Conservation (phyloP, 2,329 filamentous ascomycete genomes). For the Cercospora sp. region DNA sequence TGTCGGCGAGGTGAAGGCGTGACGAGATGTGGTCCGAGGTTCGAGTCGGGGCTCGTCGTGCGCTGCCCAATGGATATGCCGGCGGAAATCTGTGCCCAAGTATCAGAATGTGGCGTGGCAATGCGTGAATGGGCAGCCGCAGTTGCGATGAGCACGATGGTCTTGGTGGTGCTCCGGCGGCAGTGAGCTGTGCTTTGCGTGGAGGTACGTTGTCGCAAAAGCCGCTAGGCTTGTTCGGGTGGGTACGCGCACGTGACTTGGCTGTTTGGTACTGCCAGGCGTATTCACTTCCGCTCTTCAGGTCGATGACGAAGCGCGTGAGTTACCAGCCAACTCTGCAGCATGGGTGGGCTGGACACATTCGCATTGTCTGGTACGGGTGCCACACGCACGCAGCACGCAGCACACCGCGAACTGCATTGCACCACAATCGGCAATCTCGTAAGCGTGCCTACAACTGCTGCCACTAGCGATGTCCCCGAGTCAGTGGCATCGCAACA, state of each 20-base stretch:
- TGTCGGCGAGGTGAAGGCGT: conserved; percentile 4
- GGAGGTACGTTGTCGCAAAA: conserved; percentile 1
- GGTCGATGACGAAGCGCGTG: background rate
- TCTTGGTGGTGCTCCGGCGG: background rate
- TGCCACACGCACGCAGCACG: background rate
- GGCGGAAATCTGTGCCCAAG: conserved; percentile 6
- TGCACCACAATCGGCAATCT: background rate
- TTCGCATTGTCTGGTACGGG: conserved; percentile 1
- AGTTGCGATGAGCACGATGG: conserved; percentile 3
- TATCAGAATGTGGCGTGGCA: conserved; percentile 5
- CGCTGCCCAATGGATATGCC: conserved; percentile 13
- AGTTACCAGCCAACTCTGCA: background rate
- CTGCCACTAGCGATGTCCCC: background rate
- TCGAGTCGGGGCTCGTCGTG: conserved; percentile 7
- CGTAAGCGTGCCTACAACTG: background rate
- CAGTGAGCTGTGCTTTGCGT: background rate
- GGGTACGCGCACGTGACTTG: background rate
- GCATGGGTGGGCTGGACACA: background rate
- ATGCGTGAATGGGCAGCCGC: conserved; percentile 2
- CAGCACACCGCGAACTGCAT: background rate
- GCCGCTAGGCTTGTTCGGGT: background rate
- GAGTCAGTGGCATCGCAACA: conserved; percentile 11
- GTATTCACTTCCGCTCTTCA: background rate
- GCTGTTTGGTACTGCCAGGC: background rate
- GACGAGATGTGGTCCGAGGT: conserved; percentile 12